A percentile compares a stretch with the other conserved stretches of the same genome.
Evolutionary conservation across 352 stramenopile genomes (phyloP).

Genomic region (Halophytophthora polymorphica): DNA sequence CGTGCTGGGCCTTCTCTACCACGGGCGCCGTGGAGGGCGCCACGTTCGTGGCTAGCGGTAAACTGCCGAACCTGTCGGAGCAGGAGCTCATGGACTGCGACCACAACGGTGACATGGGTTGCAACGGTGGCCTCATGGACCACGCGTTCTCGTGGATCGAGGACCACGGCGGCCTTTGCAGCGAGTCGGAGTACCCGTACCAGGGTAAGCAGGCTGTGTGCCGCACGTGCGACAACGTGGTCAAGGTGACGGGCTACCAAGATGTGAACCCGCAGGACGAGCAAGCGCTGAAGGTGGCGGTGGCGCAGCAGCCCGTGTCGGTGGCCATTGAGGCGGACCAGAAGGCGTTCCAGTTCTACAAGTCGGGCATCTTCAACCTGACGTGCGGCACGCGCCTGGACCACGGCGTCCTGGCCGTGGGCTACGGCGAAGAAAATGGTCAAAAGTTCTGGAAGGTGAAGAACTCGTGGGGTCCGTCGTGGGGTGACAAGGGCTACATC

Average conservation of each 20-base stretch:
- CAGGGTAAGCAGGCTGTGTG: conserved; percentile 66
- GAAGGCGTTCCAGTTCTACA: conserved; percentile 81
- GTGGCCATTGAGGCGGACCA: conserved; percentile 86
- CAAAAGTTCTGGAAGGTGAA: conserved; percentile 94
- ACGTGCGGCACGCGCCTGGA: conserved; percentile 76
- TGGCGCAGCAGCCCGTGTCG: conserved; percentile 81
- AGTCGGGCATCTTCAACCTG: conserved; percentile 64
- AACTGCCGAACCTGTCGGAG: conserved; percentile 93
- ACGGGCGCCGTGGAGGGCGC: conserved; percentile 98
- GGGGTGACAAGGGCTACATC: conserved; percentile 90
- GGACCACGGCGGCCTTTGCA: conserved; percentile 88
- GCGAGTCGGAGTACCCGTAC: conserved; percentile 96
- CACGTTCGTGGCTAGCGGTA: conserved; percentile 90
- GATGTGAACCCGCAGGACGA: conserved; percentile 77
- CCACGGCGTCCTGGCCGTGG: conserved; percentile 92
- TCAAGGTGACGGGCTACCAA: conserved; percentile 79
- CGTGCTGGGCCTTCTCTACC: conserved; percentile 96
- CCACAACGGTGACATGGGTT: conserved; percentile 93
- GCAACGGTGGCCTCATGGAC: conserved; percentile 97
- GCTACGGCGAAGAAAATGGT: conserved; percentile 87
- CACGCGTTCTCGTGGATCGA: conserved; percentile 97
- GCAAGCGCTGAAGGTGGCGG: conserved; percentile 78
- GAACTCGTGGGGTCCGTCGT: conserved; percentile 91
- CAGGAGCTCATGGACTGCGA: conserved; percentile 99
- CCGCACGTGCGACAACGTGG: conserved; percentile 78